Conservation (phyloP, 2,329 filamentous ascomycete species). For the Thelonectria blattea region DNA sequence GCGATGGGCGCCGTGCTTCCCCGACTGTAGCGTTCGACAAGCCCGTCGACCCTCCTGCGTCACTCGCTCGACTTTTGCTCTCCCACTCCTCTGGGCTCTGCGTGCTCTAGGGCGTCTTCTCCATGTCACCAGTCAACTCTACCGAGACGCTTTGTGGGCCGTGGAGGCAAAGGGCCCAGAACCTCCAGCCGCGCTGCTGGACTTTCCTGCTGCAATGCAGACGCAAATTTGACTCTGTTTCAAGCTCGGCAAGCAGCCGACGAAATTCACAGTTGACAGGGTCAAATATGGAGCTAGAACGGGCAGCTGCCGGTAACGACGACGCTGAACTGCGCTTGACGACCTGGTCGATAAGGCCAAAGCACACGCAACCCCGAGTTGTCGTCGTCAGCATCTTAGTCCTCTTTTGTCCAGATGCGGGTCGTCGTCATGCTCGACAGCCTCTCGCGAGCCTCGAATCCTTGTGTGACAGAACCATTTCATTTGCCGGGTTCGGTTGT, state of each 20-base stretch:
- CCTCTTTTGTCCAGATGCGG: slow-evolving; percentile 12
- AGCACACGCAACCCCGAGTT: slow-evolving; percentile 17
- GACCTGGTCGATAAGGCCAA: background rate
- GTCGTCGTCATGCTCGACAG: slow-evolving; percentile 1
- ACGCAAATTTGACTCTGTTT: background rate
- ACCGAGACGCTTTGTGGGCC: background rate
- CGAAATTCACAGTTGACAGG: background rate
- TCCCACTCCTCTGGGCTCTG: background rate
- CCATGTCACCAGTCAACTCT: background rate
- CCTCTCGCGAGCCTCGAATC: background rate
- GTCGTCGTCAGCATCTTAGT: slow-evolving; percentile 29
- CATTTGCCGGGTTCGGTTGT: slow-evolving; percentile 4
- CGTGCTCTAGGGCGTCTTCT: background rate
- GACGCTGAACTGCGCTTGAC: background rate
- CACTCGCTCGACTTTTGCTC: background rate
- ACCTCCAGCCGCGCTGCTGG: background rate
- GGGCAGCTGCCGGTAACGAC: background rate
- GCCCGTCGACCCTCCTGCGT: background rate
- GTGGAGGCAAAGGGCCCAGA: background rate
- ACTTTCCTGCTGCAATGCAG: background rate
- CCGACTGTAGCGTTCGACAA: background rate
- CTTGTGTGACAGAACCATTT: background rate
- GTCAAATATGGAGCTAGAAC: background rate
- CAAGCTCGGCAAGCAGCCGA: background rate
- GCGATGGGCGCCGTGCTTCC: background rate